phyloP scores from a whole-genome alignment of 2,329 filamentous ascomycete genomes.

The Celoporthe dispersa region DNA sequence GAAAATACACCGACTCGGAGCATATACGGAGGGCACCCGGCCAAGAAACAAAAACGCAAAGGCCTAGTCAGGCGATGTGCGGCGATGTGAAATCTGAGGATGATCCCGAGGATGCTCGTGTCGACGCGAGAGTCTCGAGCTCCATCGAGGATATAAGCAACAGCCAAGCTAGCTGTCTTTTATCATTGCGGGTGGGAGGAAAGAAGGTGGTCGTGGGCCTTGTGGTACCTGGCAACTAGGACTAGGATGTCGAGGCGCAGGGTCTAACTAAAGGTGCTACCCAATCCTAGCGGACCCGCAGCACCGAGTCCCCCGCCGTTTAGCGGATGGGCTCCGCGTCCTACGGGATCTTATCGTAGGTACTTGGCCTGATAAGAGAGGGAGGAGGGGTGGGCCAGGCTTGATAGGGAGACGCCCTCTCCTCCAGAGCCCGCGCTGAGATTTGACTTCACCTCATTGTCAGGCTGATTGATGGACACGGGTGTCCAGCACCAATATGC shows the following conservation, averaged over 20 bases:
- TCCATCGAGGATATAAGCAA: background rate
- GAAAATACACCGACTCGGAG: background rate
- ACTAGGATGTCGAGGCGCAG: background rate
- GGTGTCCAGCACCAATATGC: too few species aligned
- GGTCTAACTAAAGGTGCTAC: background rate
- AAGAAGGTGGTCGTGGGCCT: background rate
- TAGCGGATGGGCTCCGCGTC: background rate
- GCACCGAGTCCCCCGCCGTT: background rate
- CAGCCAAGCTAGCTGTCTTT: background rate
- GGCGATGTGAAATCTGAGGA: background rate
- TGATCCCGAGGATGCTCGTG: background rate
- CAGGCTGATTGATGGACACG: background rate
- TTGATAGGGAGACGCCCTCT: background rate
- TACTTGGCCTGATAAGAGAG: background rate
- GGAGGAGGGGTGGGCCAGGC: background rate
- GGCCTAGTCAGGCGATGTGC: background rate
- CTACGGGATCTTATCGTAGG: background rate
- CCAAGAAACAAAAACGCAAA: too few species aligned
- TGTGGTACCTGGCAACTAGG: background rate
- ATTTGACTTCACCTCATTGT: slow-evolving; percentile 1
- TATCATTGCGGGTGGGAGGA: background rate
- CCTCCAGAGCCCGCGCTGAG: background rate
- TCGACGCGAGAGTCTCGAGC: background rate
- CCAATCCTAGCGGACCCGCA: background rate
- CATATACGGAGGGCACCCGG: background rate